phyloP scores from a whole-genome alignment of 805 yeast genomes.

The Cyberlindnera japonica region DNA sequence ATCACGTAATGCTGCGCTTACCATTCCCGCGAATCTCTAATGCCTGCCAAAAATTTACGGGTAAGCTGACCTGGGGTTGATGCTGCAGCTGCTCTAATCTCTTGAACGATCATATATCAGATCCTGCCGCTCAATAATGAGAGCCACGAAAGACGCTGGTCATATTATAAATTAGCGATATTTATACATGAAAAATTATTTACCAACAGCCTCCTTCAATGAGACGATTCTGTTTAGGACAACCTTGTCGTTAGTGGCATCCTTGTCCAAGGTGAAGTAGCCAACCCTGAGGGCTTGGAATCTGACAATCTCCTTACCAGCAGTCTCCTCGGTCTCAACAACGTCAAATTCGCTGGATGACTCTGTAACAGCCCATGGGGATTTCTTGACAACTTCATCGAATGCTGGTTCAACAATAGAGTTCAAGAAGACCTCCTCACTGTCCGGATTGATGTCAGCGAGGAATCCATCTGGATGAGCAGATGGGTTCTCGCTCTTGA shows the following conservation, averaged over 20 bases:
- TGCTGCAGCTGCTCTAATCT: neutral
- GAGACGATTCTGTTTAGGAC: slow-evolving; percentile 90
- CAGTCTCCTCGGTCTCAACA: slow-evolving; percentile 55
- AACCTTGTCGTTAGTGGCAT: slow-evolving; percentile 55
- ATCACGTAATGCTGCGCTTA: slow-evolving; percentile 2
- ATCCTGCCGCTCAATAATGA: neutral
- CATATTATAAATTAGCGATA: neutral
- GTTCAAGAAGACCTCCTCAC: slow-evolving; percentile 61
- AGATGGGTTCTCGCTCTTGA: slow-evolving; percentile 87
- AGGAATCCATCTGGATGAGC: slow-evolving; percentile 86
- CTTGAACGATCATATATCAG: neutral
- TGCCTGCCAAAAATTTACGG: slow-evolving; percentile 4
- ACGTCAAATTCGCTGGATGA: slow-evolving; percentile 63
- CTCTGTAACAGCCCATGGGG: slow-evolving; percentile 70
- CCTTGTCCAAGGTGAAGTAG: slow-evolving; percentile 87
- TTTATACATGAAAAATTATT: slow-evolving; percentile 1
- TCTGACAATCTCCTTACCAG: slow-evolving; percentile 77
- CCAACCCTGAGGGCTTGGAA: slow-evolving; percentile 98
- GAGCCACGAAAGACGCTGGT: too few relatives aligned
- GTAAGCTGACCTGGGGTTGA: too few relatives aligned
- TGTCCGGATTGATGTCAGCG: slow-evolving; percentile 74
- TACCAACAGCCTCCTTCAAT: slow-evolving; percentile 68
- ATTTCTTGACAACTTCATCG: slow-evolving; percentile 56
- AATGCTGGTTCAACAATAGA: slow-evolving; percentile 82
- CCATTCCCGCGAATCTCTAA: slow-evolving; percentile 1